These are phyloP conservation scores for Saccharomyces pastorianus DNA, from an alignment of 1,139 yeast genomes.

Conservation along the genomic window DNA sequence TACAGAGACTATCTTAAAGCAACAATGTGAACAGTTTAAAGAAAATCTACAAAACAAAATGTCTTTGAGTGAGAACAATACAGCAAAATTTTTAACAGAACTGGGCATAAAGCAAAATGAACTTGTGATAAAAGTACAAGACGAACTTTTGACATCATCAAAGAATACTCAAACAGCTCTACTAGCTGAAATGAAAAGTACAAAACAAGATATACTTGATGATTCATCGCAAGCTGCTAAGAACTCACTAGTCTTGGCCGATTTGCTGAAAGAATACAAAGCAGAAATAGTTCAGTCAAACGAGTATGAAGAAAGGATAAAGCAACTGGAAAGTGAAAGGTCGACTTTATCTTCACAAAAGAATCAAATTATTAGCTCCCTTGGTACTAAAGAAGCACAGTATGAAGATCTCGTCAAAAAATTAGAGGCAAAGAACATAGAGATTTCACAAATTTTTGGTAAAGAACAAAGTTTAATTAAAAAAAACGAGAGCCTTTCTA, in stretches of 20 bases:
- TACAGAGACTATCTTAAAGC: neutral
- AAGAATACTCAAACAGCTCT: neutral
- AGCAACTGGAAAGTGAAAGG: constrained; percentile 10
- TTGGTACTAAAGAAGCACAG: constrained; percentile 28
- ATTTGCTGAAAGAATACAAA: constrained; percentile 3
- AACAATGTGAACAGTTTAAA: neutral
- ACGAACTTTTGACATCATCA: neutral
- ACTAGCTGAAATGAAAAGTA: neutral
- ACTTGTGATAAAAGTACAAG: constrained; percentile 3
- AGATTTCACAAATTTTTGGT: constrained; percentile 8
- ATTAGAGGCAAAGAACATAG: constrained; percentile 10
- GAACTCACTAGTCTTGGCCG: constrained; percentile 1
- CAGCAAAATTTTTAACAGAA: neutral
- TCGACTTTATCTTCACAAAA: constrained; percentile 20
- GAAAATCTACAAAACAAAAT: neutral
- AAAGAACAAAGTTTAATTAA: constrained; percentile 4
- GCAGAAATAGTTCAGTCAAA: constrained; percentile 2
- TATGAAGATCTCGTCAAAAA: constrained; percentile 18
- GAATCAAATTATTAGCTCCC: constrained; percentile 19
- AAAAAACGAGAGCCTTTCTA: constrained; percentile 5
- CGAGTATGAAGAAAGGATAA: constrained; percentile 7
- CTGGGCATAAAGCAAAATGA: constrained; percentile 5
- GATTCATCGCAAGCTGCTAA: neutral
- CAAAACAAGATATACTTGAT: neutral
- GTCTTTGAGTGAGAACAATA: neutral